phyloP scores from a whole-genome alignment of 1,284 basidiomycete genomes.

The Phlebopus sp. region DNA sequence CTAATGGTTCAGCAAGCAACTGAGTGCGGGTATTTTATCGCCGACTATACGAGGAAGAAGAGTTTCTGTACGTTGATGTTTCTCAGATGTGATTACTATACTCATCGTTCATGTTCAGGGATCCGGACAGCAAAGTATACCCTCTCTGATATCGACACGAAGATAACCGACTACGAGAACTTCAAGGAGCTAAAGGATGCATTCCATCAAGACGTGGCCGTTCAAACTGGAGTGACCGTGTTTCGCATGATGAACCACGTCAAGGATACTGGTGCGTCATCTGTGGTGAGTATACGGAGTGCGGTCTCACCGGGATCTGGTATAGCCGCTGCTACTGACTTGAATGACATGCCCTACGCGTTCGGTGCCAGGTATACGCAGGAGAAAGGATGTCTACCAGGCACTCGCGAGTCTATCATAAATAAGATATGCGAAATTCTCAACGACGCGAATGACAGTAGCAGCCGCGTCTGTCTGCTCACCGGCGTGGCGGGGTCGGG shows the following conservation, averaged over 20 bases:
- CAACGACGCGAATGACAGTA: neutral
- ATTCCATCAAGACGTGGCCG: neutral
- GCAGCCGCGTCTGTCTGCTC: slow-evolving; percentile 7
- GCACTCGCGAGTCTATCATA: neutral
- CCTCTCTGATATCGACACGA: neutral
- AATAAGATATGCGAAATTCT: neutral
- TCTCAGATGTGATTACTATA: neutral
- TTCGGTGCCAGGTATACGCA: neutral
- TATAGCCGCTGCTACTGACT: neutral
- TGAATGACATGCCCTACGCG: slow-evolving; percentile 5
- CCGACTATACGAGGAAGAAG: slow-evolving; percentile 11
- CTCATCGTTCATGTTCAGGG: neutral
- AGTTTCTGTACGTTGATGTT: slow-evolving; percentile 4
- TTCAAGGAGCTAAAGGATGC: neutral
- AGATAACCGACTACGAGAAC: neutral
- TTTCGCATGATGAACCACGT: neutral
- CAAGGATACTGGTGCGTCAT: too few species aligned
- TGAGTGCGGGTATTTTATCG: slow-evolving; percentile 19
- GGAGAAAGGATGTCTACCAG: neutral
- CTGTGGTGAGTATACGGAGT: neutral
- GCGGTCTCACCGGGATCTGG: too few species aligned
- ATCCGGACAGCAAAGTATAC: neutral
- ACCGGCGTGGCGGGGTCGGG: slow-evolving; percentile 9
- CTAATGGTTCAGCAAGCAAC: slow-evolving; percentile 15
- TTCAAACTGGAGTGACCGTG: slow-evolving; percentile 1